Percentiles rank a stretch among this genome's conserved stretches.
Evolutionary conservation across 495 filamentous ascomycete species (phyloP).

Genomic region (Daldinia loculata): DNA sequence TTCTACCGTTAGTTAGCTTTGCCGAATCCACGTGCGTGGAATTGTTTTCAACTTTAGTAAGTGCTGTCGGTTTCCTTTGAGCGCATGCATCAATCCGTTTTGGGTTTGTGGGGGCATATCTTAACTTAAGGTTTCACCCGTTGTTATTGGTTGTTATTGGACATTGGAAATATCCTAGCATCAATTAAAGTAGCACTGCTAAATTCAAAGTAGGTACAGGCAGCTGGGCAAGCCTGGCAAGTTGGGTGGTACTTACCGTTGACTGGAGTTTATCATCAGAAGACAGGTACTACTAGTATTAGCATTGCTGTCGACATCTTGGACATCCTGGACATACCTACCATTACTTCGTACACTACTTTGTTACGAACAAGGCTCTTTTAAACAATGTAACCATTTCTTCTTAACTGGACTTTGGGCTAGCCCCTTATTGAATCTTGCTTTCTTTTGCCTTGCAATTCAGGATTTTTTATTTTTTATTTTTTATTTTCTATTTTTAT

Average conservation of each 20-base stretch:
- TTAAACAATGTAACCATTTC: conserved; percentile 37
- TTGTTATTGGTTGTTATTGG: conserved; percentile 32
- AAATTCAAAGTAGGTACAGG: background rate
- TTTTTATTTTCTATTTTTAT: background rate
- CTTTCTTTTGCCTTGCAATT: conserved; percentile 3
- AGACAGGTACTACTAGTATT: no score
- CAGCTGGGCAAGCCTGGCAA: background rate
- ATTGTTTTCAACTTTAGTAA: background rate
- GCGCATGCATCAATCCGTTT: conserved; percentile 13
- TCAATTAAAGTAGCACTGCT: background rate
- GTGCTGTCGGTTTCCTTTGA: conserved; percentile 4
- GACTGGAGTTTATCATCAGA: no score
- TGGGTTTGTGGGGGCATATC: conserved; percentile 32
- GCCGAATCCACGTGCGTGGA: background rate
- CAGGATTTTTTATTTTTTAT: background rate
- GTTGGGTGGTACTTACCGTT: background rate
- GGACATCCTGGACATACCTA: no score
- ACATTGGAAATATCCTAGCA: conserved; percentile 7
- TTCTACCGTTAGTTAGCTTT: background rate
- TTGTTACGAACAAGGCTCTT: conserved; percentile 27
- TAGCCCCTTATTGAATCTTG: conserved; percentile 28
- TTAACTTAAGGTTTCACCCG: conserved; percentile 10
- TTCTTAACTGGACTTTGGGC: conserved; percentile 17
- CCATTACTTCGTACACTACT: background rate
- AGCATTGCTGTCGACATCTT: background rate